Conservation (phyloP, 495 filamentous ascomycete genomes). For the Melanomma pulvis-pyrius region DNA sequence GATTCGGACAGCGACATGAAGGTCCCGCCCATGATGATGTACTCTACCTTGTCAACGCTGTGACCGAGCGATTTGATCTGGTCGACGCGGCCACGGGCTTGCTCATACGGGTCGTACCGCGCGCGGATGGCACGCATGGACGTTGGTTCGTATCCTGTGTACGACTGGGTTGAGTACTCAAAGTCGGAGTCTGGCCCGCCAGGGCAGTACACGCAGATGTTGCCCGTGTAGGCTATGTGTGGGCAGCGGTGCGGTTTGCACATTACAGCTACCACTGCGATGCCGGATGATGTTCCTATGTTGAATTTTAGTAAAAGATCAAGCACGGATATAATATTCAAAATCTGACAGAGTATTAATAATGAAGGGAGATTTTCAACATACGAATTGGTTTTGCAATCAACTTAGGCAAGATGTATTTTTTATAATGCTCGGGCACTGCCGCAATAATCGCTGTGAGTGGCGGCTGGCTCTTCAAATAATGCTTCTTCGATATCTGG, state of each 20-base stretch:
- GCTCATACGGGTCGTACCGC: slow-evolving; percentile 96
- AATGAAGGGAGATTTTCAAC: slow-evolving; percentile 27
- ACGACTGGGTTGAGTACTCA: slow-evolving; percentile 97
- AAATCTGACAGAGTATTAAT: too few species aligned
- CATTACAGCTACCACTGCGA: slow-evolving; percentile 99
- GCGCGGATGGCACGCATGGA: slow-evolving; percentile 98
- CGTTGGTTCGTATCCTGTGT: slow-evolving; percentile 97
- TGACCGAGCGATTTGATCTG: slow-evolving; percentile 94
- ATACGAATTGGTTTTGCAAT: slow-evolving; percentile 94
- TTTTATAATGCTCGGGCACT: slow-evolving; percentile 98
- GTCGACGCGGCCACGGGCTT: slow-evolving; percentile 92
- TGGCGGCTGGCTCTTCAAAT: slow-evolving; percentile 79
- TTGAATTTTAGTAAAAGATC: slow-evolving; percentile 31
- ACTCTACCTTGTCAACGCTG: slow-evolving; percentile 98
- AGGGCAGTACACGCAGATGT: slow-evolving; percentile 98
- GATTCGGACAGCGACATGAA: slow-evolving; percentile 93
- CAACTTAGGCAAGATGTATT: slow-evolving; percentile 93
- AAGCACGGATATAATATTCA: not conserved
- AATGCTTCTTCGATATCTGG: slow-evolving; percentile 90
- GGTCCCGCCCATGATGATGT: slow-evolving; percentile 99
- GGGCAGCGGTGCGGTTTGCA: slow-evolving; percentile 98
- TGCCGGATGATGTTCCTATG: slow-evolving; percentile 84
- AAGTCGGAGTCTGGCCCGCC: slow-evolving; percentile 97
- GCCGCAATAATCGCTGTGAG: slow-evolving; percentile 96
- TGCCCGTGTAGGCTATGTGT: slow-evolving; percentile 96